These are phyloP conservation scores for Saposhnikovia divaricata DNA, from an alignment of 129 eudicot species.

Conservation along the genomic window DNA sequence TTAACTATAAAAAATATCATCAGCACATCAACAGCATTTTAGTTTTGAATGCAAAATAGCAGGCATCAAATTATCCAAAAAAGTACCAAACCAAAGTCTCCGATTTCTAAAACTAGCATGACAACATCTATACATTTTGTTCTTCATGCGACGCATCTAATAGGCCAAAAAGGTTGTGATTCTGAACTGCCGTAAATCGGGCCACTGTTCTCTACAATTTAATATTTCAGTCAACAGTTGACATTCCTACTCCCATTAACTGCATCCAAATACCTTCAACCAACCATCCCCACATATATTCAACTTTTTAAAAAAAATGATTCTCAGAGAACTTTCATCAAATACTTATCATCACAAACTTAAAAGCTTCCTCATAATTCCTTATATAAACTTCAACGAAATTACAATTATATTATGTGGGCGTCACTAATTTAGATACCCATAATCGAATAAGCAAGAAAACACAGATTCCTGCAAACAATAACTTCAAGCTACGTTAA, in stretches of 20 bases:
- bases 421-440: background rate
- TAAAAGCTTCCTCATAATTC: background rate
- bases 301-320: background rate
- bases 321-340: background rate
- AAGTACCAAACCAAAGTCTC: background rate
- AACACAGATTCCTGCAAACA: background rate
- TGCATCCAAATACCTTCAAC: background rate
- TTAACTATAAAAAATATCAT: background rate
- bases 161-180: too few species aligned
- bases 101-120: background rate
- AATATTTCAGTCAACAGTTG: too few species aligned
- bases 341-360: background rate
- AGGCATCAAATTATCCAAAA: background rate
- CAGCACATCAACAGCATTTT: background rate
- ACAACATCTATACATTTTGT: background rate
- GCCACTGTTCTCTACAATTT: too few species aligned
- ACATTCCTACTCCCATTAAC: background rate
- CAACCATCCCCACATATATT: background rate
- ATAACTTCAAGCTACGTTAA: background rate
- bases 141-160: too few species aligned
- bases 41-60: background rate
- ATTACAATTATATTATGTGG: background rate
- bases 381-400: background rate
- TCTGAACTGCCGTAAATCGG: too few species aligned
- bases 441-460: background rate